A percentile compares a stretch with the other conserved stretches of the same genome.
These are phyloP conservation scores for Boeremia lycopersici DNA, from an alignment of 2,329 filamentous ascomycete genomes.

Conservation along the genomic window DNA sequence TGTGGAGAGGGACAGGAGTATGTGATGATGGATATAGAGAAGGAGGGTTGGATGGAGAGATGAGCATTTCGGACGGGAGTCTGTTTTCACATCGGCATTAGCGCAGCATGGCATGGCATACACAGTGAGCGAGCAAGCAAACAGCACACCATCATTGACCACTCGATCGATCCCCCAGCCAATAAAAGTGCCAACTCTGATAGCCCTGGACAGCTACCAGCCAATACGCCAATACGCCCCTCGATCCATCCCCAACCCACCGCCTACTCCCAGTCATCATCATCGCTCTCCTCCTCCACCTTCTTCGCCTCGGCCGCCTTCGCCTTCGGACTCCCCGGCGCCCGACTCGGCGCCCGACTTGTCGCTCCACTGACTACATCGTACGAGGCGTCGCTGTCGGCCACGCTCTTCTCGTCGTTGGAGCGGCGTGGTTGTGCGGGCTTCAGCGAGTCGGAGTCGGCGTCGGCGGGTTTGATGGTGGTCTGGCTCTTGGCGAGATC, in stretches of 20 bases:
- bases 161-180: neutral
- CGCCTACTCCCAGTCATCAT: conserved; percentile 76
- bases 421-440: conserved; percentile 67
- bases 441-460: conserved; percentile 56
- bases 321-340: conserved; percentile 67
- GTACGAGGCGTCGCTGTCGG: conserved; percentile 94
- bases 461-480: conserved; percentile 45
- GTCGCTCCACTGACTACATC: conserved; percentile 80
- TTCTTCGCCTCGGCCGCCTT: conserved; percentile 51
- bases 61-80: neutral
- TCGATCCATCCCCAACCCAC: conserved; percentile 45
- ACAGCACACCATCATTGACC: neutral
- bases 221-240: neutral
- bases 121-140: no score
- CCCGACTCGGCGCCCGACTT: conserved; percentile 65
- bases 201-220: neutral
- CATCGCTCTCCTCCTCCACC: conserved; percentile 63
- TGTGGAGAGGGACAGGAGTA: neutral
- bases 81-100: neutral
- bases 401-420: conserved; percentile 76
- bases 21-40: neutral
- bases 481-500: conserved; percentile 43
- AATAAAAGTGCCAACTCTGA: neutral
- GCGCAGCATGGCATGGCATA: conserved; percentile 5
- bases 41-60: neutral